Base-by-base conservation (phyloP, 129 eudicot genomes). In the Scalesia atractyloides region DNA sequence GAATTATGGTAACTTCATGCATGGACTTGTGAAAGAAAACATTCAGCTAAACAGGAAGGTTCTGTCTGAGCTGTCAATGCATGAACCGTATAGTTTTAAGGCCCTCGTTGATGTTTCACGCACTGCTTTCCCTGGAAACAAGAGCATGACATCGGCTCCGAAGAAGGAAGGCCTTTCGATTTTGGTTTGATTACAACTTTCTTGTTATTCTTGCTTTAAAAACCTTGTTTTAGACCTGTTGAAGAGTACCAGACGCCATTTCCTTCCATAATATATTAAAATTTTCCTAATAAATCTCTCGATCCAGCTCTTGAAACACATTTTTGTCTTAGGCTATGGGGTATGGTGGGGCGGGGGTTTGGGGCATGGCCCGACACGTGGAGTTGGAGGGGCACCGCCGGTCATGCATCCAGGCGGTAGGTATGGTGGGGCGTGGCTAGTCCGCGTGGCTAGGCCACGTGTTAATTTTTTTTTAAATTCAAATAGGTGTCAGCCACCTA, bases 41-140 rank as follows among this genome's bases (percentile, higher is more conserved):
- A 89, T 92, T 64, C 98, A 89, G 47, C 75, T 92, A 63, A 92
- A 92, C 86, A 81, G 98, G 80, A 89, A 92, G 79, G 98, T 92
- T 52, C 76, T 92, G 20, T 89, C 95, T 12, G 96, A 92, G 78
- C 43, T 92, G 61, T 86, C 98, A 6, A 92, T 92, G 98, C 98
- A 89, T 58, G 96, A 92, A 74, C 98, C 98, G 7, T 85, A 92
- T 73, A 89, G 92, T 79, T 92, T 92, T 86, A 92, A 92, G 83
- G 95, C 92, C 24, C 77, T 89, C 20, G 96, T 87, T 7, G 96
- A 89, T 52, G 74, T 85, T 57, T 92, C 98, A 7, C 95, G 84
- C 51, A 74, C 57, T n/a, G 86, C 98, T 34, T 89, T 87, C 64
- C 98, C 98, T n/a, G 96, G 96, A 67, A 92, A 92, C 89, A 86